Base-by-base conservation (phyloP, 2,329 filamentous ascomycete species). In the Trichoderma sp. region DNA sequence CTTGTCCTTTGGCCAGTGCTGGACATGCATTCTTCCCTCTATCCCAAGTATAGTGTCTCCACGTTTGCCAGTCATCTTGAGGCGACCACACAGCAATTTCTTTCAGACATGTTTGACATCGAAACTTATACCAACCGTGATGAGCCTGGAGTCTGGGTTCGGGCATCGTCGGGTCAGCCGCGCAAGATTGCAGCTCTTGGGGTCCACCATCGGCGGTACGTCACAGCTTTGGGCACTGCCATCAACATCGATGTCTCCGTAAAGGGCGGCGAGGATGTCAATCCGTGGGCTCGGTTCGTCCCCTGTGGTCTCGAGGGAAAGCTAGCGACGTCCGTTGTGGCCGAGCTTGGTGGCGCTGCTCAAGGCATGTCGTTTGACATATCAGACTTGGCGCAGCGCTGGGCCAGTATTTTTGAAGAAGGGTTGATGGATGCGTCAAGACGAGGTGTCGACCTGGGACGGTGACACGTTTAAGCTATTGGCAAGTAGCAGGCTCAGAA, bases 1-100 rank as follows among this genome's bases (percentile, higher is more conserved):
- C 83, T 97, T 63, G 93, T 98, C 43, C 89, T 95, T n/a, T 99
- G 97, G 85, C 94, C 95, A 3, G 89, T 98, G 65, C 80, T 97
- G n/a, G 94, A 97, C 80, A 86, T 98, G 71, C 89, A 88, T 69
- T 85, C 88, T 7, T 77, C 80, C 0, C 74, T 81, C 12, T 88
- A 94, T 74, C 82, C 83, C 0, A 84, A 78, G 59, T 84, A 96
- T 23, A 90, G 88, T 5, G 91, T 96, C 13, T 85, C 93, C 20
- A 88, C 88, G 73, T 97, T 97, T 81, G 92, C 97, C 6, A 87
- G 89, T 43, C 81, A 94, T 36, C 86, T 99, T 1, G 95, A 99
- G 80, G 86, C 90, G 73, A 90, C 89, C 0, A 91, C 97, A 1
- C 92, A 94, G 50, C 86, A 87, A 7, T 86, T 91, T 0, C 88